A percentile compares a stretch with the other conserved stretches of the same genome.
Conservation (phyloP, 768 basidiomycete species). For the Pleurotus tuber-regium region DNA sequence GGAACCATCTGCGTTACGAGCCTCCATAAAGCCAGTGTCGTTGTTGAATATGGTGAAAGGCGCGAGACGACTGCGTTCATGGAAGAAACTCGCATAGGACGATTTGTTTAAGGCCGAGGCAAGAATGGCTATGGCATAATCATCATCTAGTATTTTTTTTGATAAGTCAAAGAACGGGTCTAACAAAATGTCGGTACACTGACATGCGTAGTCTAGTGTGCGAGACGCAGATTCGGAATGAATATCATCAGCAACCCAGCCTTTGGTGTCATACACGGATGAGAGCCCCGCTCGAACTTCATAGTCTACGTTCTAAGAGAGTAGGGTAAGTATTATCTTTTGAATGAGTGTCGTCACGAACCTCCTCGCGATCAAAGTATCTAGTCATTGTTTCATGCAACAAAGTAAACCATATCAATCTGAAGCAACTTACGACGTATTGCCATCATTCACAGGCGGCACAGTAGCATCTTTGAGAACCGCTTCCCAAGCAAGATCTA, state of each 20-base stretch:
- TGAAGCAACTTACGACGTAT: constrained; percentile 38
- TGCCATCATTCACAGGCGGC: constrained; percentile 55
- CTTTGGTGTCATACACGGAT: constrained; percentile 61
- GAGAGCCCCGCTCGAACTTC: constrained; percentile 80
- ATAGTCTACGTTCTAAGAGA: constrained; percentile 60
- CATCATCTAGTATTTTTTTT: constrained; percentile 54
- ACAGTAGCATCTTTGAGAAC: constrained; percentile 73
- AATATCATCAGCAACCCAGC: constrained; percentile 77
- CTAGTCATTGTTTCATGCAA: constrained; percentile 24
- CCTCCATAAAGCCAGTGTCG: constrained; percentile 80
- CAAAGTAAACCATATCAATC: too few relatives aligned
- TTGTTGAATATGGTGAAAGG: constrained; percentile 70
- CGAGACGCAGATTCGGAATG: constrained; percentile 80
- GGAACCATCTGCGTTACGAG: constrained; percentile 59
- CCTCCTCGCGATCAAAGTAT: constrained; percentile 75
- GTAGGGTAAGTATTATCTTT: neutral
- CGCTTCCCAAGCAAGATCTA: constrained; percentile 65
- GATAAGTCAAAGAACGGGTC: neutral
- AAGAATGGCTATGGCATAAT: constrained; percentile 68
- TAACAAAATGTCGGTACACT: constrained; percentile 18
- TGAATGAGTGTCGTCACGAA: constrained; percentile 17
- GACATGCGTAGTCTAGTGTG: constrained; percentile 78
- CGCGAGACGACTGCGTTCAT: constrained; percentile 48
- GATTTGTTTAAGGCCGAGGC: constrained; percentile 53
- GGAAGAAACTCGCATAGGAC: constrained; percentile 43